Percentiles rank a stretch among this genome's conserved stretches.
These are phyloP conservation scores for Debaryomyces fabryi DNA, from an alignment of 1,139 yeast species.

Conservation along the genomic window DNA sequence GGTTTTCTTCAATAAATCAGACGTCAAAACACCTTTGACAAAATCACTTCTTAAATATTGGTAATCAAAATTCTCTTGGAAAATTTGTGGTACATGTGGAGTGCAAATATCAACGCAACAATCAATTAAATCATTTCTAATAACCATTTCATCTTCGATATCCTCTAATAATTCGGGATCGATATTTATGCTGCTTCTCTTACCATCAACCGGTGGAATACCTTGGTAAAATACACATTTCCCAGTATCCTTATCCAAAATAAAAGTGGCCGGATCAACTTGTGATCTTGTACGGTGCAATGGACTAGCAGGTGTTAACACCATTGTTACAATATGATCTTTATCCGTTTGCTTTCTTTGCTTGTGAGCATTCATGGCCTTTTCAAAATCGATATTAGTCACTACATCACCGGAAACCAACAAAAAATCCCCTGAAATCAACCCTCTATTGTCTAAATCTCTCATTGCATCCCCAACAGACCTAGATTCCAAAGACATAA, in stretches of 20 bases:
- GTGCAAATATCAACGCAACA: slow-evolving; percentile 96
- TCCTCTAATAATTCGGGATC: slow-evolving; percentile 85
- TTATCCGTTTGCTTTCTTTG: slow-evolving; percentile 72
- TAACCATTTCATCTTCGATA: slow-evolving; percentile 68
- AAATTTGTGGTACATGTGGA: slow-evolving; percentile 91
- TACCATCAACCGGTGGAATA: slow-evolving; percentile 64
- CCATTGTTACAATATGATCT: slow-evolving; percentile 94
- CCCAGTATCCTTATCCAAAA: slow-evolving; percentile 70
- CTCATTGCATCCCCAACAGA: slow-evolving; percentile 98
- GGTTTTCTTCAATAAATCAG: slow-evolving; percentile 88
- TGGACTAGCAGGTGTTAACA: slow-evolving; percentile 83
- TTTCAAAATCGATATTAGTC: slow-evolving; percentile 79
- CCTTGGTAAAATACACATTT: slow-evolving; percentile 85
- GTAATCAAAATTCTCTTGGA: slow-evolving; percentile 95
- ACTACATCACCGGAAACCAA: slow-evolving; percentile 93
- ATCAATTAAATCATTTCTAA: slow-evolving; percentile 91
- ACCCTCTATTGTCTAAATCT: slow-evolving; percentile 87
- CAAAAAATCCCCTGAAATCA: slow-evolving; percentile 86
- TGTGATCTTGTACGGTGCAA: slow-evolving; percentile 79
- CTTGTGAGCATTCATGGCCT: slow-evolving; percentile 74
- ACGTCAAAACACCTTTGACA: slow-evolving; percentile 85
- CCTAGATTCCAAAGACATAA: slow-evolving; percentile 84
- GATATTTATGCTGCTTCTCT: slow-evolving; percentile 58
- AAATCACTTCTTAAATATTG: slow-evolving; percentile 85
- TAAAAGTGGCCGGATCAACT: slow-evolving; percentile 82